These are phyloP conservation scores for Huntiella omanensis DNA, from an alignment of 2,329 filamentous ascomycete species.

Conservation along the genomic window DNA sequence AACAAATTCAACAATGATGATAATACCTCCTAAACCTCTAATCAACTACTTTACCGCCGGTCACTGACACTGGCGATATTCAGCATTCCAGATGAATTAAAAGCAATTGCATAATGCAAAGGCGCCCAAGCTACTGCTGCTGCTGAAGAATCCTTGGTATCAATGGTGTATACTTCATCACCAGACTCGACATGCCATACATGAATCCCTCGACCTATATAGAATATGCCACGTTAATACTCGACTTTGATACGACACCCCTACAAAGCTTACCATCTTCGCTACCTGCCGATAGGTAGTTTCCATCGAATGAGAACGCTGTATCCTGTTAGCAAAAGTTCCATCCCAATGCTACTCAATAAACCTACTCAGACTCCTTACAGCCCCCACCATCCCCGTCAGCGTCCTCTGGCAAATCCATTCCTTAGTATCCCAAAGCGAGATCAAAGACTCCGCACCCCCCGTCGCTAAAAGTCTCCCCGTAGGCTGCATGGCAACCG, in stretches of 20 bases:
- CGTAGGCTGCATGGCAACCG: constrained; percentile 49
- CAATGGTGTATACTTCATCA: constrained; percentile 52
- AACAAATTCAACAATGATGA: no score
- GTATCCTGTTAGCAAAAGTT: neutral
- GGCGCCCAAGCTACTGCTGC: constrained; percentile 61
- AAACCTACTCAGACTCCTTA: constrained; percentile 44
- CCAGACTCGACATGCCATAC: constrained; percentile 57
- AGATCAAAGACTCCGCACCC: constrained; percentile 55
- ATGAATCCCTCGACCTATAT: constrained; percentile 28
- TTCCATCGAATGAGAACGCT: constrained; percentile 65
- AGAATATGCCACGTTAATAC: neutral
- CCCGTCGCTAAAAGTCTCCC: constrained; percentile 57
- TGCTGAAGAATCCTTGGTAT: constrained; percentile 39
- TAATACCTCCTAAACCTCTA: neutral
- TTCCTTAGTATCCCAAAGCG: constrained; percentile 59
- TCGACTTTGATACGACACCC: neutral
- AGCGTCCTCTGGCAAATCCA: constrained; percentile 61
- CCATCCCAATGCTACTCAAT: neutral
- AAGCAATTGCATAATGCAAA: constrained; percentile 53
- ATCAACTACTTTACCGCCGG: neutral
- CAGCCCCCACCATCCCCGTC: constrained; percentile 47
- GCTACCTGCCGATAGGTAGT: constrained; percentile 53
- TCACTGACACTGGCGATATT: constrained; percentile 34
- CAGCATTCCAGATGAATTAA: constrained; percentile 48
- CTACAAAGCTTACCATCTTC: constrained; percentile 38